phyloP scores from a whole-genome alignment of 1,139 yeast genomes.

The Yamadazyma taylorii region DNA sequence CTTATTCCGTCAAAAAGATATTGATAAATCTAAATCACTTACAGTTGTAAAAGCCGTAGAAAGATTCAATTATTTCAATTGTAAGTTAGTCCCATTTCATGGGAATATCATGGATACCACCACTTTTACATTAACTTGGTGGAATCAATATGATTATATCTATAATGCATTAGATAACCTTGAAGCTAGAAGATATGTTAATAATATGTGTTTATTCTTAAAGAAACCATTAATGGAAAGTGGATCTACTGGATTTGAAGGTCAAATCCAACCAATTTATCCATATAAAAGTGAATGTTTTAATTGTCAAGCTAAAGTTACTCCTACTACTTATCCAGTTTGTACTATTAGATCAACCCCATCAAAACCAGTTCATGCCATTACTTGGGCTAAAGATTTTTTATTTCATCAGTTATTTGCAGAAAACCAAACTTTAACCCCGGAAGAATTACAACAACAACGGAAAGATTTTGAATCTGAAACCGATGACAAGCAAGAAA shows the following conservation, averaged over 20 bases:
- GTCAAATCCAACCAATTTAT: conserved; percentile 88
- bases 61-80: conserved; percentile 64
- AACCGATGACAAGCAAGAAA: conserved; percentile 65
- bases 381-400: conserved; percentile 96
- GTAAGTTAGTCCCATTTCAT: conserved; percentile 77
- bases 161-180: conserved; percentile 93
- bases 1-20: conserved; percentile 81
- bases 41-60: conserved; percentile 84
- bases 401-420: conserved; percentile 81
- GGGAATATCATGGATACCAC: conserved; percentile 83
- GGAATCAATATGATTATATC: conserved; percentile 70
- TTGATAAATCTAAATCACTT: conserved; percentile 78
- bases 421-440: conserved; percentile 35
- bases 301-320: conserved; percentile 83
- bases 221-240: conserved; percentile 82
- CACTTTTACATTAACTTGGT: conserved; percentile 77
- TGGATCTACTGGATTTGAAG: conserved; percentile 93
- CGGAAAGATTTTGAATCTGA: conserved; percentile 42
- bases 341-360: conserved; percentile 98
- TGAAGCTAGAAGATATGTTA: conserved; percentile 90
- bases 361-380: conserved; percentile 92
- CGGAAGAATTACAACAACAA: conserved; percentile 28
- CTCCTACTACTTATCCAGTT: conserved; percentile 90
- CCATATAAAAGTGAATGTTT: conserved; percentile 89
- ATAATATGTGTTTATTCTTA: conserved; percentile 73